Evolutionary conservation across 2,329 filamentous ascomycete species (phyloP), one percentile per base, ranked within the genome.

Genomic region (Hymenoscyphus scutula): DNA sequence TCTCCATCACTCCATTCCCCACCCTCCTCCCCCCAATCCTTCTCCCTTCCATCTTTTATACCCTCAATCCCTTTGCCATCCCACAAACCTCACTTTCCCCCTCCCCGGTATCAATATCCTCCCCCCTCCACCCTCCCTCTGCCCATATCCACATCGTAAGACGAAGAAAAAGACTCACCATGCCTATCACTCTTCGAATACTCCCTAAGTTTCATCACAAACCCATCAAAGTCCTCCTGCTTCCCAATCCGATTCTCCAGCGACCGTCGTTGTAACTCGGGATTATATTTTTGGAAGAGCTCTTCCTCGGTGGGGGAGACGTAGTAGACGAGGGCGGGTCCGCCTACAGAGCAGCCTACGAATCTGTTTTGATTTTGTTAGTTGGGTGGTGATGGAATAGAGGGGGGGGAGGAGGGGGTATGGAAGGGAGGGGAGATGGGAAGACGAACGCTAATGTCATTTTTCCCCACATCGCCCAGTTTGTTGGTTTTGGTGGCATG

Each of bases 171-270:
- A n/a, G n/a, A n/a, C n/a, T n/a, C n/a, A 96, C 92, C 96, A 53
- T 91, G 91, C 79, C 94, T 97, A 74, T 96, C 89, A 15, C 89
- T 95, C 79, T 93, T 96, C 29, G 91, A 90, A 75, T 93, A 91
- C 71, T 94, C 86, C 81, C 96, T 97, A 74, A 99, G 77, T 70
- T 88, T 87, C 56, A 74, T 83, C 30, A 97, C 90, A 73, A 97
- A 98, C 61, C 92, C 84, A 73, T 97, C 90, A 71, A 97, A 97
- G 63, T 97, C 92, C 76, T 93, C 84, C 73, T 95, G 86, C 64
- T 85, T 84, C 74, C 89, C 86, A 62, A 89, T 82, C 19, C 92
- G 85, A 63, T 88, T 85, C 76, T 93, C 92, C n/a, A 96, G 79
- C 65, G 90, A 92, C 73, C 90, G 86, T 76, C 91, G 90, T 74